A percentile compares a stretch with the other conserved stretches of the same genome.
These are phyloP conservation scores for Forsythia suspensa DNA, from an alignment of 257 asterid species.

Conservation along the genomic window DNA sequence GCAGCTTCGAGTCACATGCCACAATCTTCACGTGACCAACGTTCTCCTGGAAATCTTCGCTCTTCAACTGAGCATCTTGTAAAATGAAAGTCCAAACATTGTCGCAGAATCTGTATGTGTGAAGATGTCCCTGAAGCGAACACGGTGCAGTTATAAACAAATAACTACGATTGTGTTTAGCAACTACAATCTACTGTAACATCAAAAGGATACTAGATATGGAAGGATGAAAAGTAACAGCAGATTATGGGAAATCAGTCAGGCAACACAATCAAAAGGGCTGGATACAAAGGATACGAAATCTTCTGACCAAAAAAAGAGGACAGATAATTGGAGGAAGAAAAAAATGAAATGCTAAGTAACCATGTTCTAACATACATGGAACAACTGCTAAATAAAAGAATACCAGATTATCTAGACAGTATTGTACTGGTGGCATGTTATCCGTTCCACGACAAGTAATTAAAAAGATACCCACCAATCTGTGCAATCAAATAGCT, in stretches of 20 bases:
- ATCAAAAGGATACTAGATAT: not conserved
- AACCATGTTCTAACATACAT: not conserved
- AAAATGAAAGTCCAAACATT: slow-evolving; percentile 95
- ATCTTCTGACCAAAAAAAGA: not conserved
- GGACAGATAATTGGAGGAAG: slow-evolving; percentile 9
- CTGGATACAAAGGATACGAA: no score
- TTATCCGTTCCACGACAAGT: no score
- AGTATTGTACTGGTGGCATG: not conserved
- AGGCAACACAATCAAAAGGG: not conserved
- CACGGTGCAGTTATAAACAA: slow-evolving; percentile 1
- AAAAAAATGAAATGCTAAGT: not conserved
- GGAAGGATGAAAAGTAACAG: not conserved
- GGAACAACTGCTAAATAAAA: slow-evolving; percentile 7
- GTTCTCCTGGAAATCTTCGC: slow-evolving; percentile 72
- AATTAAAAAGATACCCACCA: no score
- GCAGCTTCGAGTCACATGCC: slow-evolving; percentile 86
- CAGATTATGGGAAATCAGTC: not conserved
- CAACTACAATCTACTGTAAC: not conserved
- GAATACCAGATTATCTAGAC: not conserved
- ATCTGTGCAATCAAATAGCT: not conserved
- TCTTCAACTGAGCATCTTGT: slow-evolving; percentile 77
- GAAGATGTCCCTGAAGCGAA: slow-evolving; percentile 86
- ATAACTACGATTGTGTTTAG: not conserved
- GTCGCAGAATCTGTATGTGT: slow-evolving; percentile 90
- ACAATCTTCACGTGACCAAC: slow-evolving; percentile 78